Conservation (phyloP, 306 rosid genomes). For the Rosa multiflora region DNA sequence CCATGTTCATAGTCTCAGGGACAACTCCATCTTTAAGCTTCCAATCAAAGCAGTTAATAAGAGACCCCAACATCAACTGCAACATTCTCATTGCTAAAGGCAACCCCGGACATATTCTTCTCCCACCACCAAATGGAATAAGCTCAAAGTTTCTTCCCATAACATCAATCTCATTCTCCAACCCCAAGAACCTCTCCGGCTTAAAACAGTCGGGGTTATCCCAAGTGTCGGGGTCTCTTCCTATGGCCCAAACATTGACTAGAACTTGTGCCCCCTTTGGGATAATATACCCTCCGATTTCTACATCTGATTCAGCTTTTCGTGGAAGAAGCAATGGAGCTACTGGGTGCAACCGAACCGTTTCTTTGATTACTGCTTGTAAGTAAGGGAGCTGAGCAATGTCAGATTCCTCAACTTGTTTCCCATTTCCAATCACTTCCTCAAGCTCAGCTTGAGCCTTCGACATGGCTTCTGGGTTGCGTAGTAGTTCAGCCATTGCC, state of each 20-base stretch:
- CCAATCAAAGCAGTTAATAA: conserved; percentile 27
- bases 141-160: neutral
- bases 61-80: conserved; percentile 34
- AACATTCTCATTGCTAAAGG: conserved; percentile 30
- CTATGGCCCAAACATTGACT: neutral
- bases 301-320: neutral
- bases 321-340: no score
- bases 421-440: no score
- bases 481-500: no score
- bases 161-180: neutral
- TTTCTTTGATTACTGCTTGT: no score
- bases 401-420: no score
- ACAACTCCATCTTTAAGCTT: conserved; percentile 1
- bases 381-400: no score
- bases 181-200: neutral
- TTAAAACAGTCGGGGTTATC: conserved; percentile 9
- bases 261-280: neutral
- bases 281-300: neutral
- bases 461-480: neutral
- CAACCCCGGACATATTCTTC: conserved; percentile 41
- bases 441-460: no score
- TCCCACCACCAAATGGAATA: conserved; percentile 16
- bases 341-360: no score
- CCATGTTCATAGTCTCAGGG: conserved; percentile 4
- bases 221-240: conserved; percentile 20